A percentile compares a stretch with the other conserved stretches of the same genome.
Conservation (phyloP, 2,329 filamentous ascomycete species). For the Fusarium torulosum region DNA sequence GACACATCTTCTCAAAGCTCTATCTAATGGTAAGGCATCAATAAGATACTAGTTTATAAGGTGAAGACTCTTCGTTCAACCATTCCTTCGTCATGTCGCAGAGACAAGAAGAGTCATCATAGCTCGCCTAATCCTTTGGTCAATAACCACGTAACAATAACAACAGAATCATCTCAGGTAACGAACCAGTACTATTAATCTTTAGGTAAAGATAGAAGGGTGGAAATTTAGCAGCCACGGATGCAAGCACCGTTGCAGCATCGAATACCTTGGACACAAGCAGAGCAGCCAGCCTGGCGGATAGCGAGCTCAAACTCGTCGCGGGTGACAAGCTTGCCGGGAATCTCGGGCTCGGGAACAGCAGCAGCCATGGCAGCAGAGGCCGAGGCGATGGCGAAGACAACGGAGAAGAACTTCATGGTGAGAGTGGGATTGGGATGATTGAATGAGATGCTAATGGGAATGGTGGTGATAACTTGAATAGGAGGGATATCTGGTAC, state of each 20-base stretch:
- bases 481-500: rapidly evolving
- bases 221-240: not conserved
- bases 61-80: too few relatives aligned
- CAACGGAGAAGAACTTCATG: not conserved
- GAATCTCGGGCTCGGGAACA: rapidly evolving
- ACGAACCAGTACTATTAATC: too few relatives aligned
- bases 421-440: rapidly evolving
- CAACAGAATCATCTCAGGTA: too few relatives aligned
- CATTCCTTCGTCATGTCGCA: too few relatives aligned
- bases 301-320: conserved; percentile 1
- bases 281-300: not conserved
- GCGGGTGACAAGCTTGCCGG: not conserved
- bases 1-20: too few relatives aligned
- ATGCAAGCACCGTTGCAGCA: conserved; percentile 1
- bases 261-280: conserved; percentile 2
- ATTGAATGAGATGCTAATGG: too few relatives aligned
- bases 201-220: too few relatives aligned
- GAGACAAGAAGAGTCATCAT: too few relatives aligned
- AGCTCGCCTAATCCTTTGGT: too few relatives aligned
- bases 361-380: not conserved
- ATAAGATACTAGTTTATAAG: too few relatives aligned
- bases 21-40: too few relatives aligned
- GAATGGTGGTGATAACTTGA: rapidly evolving
- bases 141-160: too few relatives aligned
- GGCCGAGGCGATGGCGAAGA: not conserved